Evolutionary conservation across 495 filamentous ascomycete species (phyloP), one percentile per base, ranked within the genome.

Genomic region (Hypoxylon perforatum): DNA sequence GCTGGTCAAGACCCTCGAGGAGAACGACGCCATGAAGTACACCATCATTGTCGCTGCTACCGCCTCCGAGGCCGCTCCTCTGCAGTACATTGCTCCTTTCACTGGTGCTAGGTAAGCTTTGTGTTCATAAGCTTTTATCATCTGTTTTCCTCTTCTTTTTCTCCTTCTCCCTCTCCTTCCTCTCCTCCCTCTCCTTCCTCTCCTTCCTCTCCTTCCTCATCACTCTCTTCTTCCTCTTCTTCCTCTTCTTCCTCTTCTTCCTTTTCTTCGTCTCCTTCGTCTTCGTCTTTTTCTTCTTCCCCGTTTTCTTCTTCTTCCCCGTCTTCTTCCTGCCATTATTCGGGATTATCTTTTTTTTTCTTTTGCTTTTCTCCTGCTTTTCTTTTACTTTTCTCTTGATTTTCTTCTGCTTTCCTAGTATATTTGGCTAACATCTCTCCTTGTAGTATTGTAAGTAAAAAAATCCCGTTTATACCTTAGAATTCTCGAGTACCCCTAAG

Each of bases 1-100:
- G 87, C 88, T 99, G 75, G 95, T 99, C 84, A 92, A 98, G 88
- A 98, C 95, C 65, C 91, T 99, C 63, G 96, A 98, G 87, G 94
- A 99, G 90, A 97, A 99, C 80, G 93, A 98, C 70, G 91, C 96
- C 76, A 96, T 99, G 94, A 97, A 98, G 86, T 99, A 99, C 90
- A 90, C 87, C 66, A 88, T 97, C 66, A 79, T 99, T 70, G 92
- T 98, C 70, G 95, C 95, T 75, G 95, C 95, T 73, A 99, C 96
- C 69, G 95, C 95, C 73, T 99, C 95, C 46, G 95, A 99, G 85
- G 95, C 95, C 75, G 93, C 91, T 67, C 92, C 93, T 63, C 85
- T 92, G 72, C 92, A 97, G 84, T 98, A 97, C 80, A 87, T 98
- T 69, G 93, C 94, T 75, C 95, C 95, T 70, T 98, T 97, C 87